These are phyloP conservation scores for Aspergillus sp. DNA, from an alignment of 2,329 filamentous ascomycete species.

Conservation along the genomic window DNA sequence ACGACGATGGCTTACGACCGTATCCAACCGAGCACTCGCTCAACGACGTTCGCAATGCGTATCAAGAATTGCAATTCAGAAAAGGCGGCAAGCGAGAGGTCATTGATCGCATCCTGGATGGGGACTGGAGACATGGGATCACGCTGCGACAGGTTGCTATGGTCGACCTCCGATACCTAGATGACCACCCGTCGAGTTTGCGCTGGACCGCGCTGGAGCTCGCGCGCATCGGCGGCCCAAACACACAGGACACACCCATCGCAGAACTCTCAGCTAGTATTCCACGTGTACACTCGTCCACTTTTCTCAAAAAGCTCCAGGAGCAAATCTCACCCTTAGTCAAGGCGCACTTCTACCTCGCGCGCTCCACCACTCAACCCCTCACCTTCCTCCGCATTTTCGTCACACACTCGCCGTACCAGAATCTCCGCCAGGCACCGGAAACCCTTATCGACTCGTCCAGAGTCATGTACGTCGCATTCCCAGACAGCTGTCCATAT, in stretches of 20 bases:
- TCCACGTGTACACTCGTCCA: slow-evolving; percentile 76
- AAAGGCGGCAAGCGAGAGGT: slow-evolving; percentile 55
- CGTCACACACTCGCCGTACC: slow-evolving; percentile 78
- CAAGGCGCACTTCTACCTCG: slow-evolving; percentile 80
- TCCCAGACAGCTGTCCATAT: slow-evolving; percentile 76
- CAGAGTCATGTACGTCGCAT: slow-evolving; percentile 75
- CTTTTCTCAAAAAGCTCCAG: slow-evolving; percentile 75
- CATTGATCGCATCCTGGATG: slow-evolving; percentile 56
- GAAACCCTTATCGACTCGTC: slow-evolving; percentile 58
- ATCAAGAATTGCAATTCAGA: slow-evolving; percentile 58
- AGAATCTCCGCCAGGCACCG: slow-evolving; percentile 46
- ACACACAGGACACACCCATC: slow-evolving; percentile 18
- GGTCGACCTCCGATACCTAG: slow-evolving; percentile 54
- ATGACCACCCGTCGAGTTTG: slow-evolving; percentile 52
- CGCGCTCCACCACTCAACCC: slow-evolving; percentile 63
- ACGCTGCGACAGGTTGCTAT: slow-evolving; percentile 57
- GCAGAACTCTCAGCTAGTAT: slow-evolving; percentile 41
- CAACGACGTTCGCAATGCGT: slow-evolving; percentile 66
- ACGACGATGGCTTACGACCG: slow-evolving; percentile 63
- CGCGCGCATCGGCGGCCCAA: slow-evolving; percentile 23
- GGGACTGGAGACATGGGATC: slow-evolving; percentile 57
- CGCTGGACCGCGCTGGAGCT: slow-evolving; percentile 57
- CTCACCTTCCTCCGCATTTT: slow-evolving; percentile 76
- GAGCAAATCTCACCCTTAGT: slow-evolving; percentile 72
- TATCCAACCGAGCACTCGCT: slow-evolving; percentile 68